Evolutionary conservation across 129 eudicot species (phyloP).

Genomic region (Gnaphalium uliginosum): DNA sequence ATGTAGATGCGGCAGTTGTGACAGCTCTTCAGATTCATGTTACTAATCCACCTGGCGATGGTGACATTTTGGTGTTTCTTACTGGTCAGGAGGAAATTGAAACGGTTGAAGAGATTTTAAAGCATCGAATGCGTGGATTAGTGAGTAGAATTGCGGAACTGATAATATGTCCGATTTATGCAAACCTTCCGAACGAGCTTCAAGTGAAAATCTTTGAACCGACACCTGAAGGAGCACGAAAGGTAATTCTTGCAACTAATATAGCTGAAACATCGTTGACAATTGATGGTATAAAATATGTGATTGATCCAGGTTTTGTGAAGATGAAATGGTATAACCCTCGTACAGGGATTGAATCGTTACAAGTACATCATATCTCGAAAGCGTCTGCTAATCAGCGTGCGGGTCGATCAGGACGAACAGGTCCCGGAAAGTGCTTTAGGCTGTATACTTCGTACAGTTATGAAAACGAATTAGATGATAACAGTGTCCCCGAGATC

Average conservation of each 20-base stretch:
- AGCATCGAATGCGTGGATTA: slow-evolving; percentile 79
- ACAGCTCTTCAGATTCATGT: slow-evolving; percentile 87
- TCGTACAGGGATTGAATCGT: slow-evolving; percentile 85
- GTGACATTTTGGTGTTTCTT: slow-evolving; percentile 74
- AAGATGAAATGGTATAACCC: slow-evolving; percentile 91
- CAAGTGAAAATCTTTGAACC: slow-evolving; percentile 87
- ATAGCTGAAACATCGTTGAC: slow-evolving; percentile 95
- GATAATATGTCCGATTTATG: slow-evolving; percentile 88
- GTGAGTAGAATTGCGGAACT: slow-evolving; percentile 91
- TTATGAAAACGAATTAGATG: slow-evolving; percentile 67
- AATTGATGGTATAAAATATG: slow-evolving; percentile 84
- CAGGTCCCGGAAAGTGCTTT: slow-evolving; percentile 86
- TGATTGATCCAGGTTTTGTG: slow-evolving; percentile 80
- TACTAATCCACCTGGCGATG: slow-evolving; percentile 79
- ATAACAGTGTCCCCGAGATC: slow-evolving; percentile 80
- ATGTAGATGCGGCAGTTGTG: slow-evolving; percentile 90
- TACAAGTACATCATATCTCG: slow-evolving; percentile 63
- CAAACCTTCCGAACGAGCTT: slow-evolving; percentile 86
- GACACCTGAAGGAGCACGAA: slow-evolving; percentile 92
- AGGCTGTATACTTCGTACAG: slow-evolving; percentile 68
- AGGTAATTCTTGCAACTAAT: slow-evolving; percentile 93
- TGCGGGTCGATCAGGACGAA: slow-evolving; percentile 90
- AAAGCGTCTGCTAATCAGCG: slow-evolving; percentile 92
- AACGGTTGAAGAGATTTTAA: slow-evolving; percentile 82
- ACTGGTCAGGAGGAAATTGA: slow-evolving; percentile 98